Evolutionary conservation across 83 land plant species (phyloP).

Genomic region (Picea mariana): DNA sequence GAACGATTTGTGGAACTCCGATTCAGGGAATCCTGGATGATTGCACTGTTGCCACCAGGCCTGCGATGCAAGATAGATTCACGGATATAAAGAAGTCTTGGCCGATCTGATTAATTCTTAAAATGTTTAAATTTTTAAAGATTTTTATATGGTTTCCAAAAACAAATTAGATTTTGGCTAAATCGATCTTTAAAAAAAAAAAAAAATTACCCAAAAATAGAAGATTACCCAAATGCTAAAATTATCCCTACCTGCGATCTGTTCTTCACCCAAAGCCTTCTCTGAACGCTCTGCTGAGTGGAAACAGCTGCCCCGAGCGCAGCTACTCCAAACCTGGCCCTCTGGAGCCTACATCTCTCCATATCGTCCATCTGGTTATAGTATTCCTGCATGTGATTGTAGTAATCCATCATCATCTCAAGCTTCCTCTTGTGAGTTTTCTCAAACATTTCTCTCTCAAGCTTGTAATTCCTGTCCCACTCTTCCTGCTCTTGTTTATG

Average conservation of each 20-base stretch:
- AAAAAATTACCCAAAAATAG: no score
- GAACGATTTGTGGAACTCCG: slow-evolving; percentile 65
- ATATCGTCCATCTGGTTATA: slow-evolving; percentile 33
- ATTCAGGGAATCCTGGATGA: slow-evolving; percentile 80
- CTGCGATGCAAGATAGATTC: slow-evolving; percentile 17
- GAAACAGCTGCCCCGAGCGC: slow-evolving; percentile 39
- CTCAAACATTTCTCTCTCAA: slow-evolving; percentile 38
- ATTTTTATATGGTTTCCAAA: no score
- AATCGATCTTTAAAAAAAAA: no score
- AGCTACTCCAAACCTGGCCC: slow-evolving; percentile 35
- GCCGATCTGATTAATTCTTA: no score
- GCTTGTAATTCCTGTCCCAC: slow-evolving; percentile 27
- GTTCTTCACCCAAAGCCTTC: slow-evolving; percentile 79
- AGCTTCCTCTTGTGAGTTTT: slow-evolving; percentile 34
- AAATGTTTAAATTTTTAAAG: no score
- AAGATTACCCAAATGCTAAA: no score
- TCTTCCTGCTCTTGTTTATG: slow-evolving; percentile 48
- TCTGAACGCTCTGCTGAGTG: slow-evolving; percentile 49
- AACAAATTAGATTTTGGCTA: no score
- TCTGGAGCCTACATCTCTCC: slow-evolving; percentile 32
- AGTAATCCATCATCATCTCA: slow-evolving; percentile 30
- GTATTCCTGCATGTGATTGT: slow-evolving; percentile 37
- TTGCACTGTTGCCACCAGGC: slow-evolving; percentile 89
- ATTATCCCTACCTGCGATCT: slow-evolving; percentile 24
- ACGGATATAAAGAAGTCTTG: no score